Base-by-base conservation (phyloP, 2,329 filamentous ascomycete genomes). In the Bretziella fagacearum region DNA sequence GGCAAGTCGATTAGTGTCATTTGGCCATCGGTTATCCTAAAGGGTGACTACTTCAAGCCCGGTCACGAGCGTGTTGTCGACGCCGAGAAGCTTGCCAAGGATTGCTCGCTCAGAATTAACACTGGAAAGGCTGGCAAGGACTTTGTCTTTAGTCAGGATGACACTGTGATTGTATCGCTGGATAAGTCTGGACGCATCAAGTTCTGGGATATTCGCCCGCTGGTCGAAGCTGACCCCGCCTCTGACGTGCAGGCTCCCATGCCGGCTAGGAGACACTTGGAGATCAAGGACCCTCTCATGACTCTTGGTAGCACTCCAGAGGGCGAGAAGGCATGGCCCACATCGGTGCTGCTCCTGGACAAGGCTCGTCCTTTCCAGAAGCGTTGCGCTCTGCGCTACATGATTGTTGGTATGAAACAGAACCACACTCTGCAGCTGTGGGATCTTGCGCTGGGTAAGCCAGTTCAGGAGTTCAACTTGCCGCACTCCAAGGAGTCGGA, bases 41-140 rank as follows among this genome's bases (percentile, higher is more conserved):
- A 74, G 59, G 69, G 78, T 57, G 71, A 73, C 42, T 65, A 77
- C 32, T 73, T 80, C 63, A 78, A 77, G 61, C 64, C 71, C 43
- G 74, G 72, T 23, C 71, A 76, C 54, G 75, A 79, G 55, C 74
- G 75, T 36, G 67, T 78, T 46, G 85, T 94, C 52, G 83, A 95
- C 59, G 91, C 84, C 0, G 86, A 94, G 59, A 82, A 78, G 58
- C 85, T 93, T 53, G 75, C 91, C 54, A 79, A 80, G 58, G 81
- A 95, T 59, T 87, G 84, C 57, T 83, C 83, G 42, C 68, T 96
- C 54, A 93, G 87, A 64, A 94, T 98, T 63, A 85, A 89, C 55
- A 96, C 87, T 52, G 91, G 89, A 55, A 98, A 98, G 68, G 89
- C 91, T 54, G 91, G 87, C 53, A 98, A 98, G 63, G 91, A 98